Percentiles rank a stretch among this genome's conserved stretches.
Evolutionary conservation across 345 rosid genomes (phyloP).

Genomic region (Tarenaya hassleriana): DNA sequence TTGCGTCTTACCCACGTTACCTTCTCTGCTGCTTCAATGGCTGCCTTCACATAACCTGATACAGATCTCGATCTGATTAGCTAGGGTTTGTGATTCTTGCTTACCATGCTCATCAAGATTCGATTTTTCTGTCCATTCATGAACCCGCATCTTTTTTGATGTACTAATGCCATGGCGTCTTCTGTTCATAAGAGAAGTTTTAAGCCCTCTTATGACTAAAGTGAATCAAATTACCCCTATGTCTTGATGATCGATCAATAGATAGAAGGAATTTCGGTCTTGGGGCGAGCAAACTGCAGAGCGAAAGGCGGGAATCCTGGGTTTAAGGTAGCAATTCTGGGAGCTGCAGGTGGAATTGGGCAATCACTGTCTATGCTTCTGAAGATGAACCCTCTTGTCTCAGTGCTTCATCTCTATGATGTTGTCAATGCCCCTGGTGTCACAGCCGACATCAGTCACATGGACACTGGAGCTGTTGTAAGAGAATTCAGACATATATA

Average conservation of each 20-base stretch:
- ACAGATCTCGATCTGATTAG: neutral
- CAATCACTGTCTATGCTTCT: constrained; percentile 60
- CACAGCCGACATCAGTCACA: constrained; percentile 83
- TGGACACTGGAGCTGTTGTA: constrained; percentile 91
- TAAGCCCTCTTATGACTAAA: neutral
- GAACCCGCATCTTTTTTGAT: constrained; percentile 1
- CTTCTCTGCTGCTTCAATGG: constrained; percentile 5
- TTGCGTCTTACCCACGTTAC: constrained; percentile 15
- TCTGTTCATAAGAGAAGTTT: neutral
- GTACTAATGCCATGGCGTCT: neutral
- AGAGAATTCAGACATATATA: constrained; percentile 10
- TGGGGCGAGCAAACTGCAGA: constrained; percentile 48
- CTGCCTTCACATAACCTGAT: neutral
- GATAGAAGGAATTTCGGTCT: constrained; percentile 41
- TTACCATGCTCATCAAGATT: constrained; percentile 1
- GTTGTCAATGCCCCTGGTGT: constrained; percentile 82
- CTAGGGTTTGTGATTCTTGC: neutral
- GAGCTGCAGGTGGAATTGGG: constrained; percentile 82
- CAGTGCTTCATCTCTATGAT: constrained; percentile 75
- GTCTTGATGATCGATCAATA: constrained; percentile 15
- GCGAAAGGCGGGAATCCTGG: constrained; percentile 73
- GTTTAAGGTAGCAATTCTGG: constrained; percentile 72
- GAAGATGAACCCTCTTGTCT: constrained; percentile 80
- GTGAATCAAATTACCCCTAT: neutral
- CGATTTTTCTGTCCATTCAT: neutral